Conservation (phyloP, 805 yeast species). For the Pichia pseudocactophila region DNA sequence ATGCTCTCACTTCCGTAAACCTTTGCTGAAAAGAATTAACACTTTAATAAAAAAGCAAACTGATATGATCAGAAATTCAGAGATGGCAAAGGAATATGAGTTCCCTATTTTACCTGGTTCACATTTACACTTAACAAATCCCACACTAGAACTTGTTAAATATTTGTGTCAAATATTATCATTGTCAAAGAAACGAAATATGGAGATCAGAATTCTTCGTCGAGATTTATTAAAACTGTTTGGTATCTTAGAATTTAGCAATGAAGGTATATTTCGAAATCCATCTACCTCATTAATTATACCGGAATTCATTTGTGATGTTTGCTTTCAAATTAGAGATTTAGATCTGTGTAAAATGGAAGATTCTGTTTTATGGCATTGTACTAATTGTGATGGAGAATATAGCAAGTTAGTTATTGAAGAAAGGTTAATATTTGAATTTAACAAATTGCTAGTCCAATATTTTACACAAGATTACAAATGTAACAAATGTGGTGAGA, state of each 20-base stretch:
- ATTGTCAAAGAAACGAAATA: constrained; percentile 50
- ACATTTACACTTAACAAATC: constrained; percentile 48
- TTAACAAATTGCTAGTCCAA: constrained; percentile 44
- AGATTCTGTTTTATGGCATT: constrained; percentile 43
- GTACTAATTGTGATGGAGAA: constrained; percentile 55
- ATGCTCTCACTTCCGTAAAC: constrained; percentile 48
- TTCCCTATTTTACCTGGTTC: constrained; percentile 78
- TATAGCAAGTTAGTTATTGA: constrained; percentile 67
- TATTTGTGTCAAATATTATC: constrained; percentile 62
- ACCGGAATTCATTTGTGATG: constrained; percentile 64
- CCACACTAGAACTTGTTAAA: constrained; percentile 75
- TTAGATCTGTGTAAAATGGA: constrained; percentile 76
- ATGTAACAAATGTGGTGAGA: constrained; percentile 66
- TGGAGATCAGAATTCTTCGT: constrained; percentile 69
- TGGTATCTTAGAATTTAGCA: constrained; percentile 78
- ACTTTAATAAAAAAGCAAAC: constrained; percentile 61
- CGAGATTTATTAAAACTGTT: constrained; percentile 64
- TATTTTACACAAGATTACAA: constrained; percentile 73
- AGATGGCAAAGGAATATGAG: constrained; percentile 52
- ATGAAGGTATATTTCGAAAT: constrained; percentile 59
- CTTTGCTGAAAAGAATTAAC: constrained; percentile 57
- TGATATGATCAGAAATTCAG: constrained; percentile 62
- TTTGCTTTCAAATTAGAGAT: constrained; percentile 67
- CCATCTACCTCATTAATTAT: constrained; percentile 67
- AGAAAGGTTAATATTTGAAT: constrained; percentile 64